A percentile compares a stretch with the other conserved stretches of the same genome.
Evolutionary conservation across 2,329 filamentous ascomycete genomes (phyloP).

Genomic region (Ceratocystis harringtonii): DNA sequence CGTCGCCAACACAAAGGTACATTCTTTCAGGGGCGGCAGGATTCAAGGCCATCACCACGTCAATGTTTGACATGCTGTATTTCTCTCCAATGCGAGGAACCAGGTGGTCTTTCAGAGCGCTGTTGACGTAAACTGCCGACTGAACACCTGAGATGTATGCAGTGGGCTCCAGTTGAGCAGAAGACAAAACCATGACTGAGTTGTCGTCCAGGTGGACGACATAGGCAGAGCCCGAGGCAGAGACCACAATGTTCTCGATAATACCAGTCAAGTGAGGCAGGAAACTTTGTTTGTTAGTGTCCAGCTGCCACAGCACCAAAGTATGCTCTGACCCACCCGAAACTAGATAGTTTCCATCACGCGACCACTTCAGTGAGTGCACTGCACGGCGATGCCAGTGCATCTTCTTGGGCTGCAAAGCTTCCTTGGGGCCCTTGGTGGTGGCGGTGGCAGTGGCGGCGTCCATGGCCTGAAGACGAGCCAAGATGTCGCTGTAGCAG

Average conservation of each 20-base stretch:
- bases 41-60: constrained; percentile 38
- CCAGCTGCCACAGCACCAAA: constrained; percentile 83
- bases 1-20: constrained; percentile 51
- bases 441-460: constrained; percentile 18
- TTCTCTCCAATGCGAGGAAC: constrained; percentile 32
- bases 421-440: constrained; percentile 29
- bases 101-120: constrained; percentile 36
- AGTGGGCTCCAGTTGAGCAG: constrained; percentile 71
- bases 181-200: constrained; percentile 78
- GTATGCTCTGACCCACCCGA: constrained; percentile 85
- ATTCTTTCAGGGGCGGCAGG: constrained; percentile 48
- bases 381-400: constrained; percentile 89
- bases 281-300: constrained; percentile 67
- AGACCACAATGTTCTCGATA: constrained; percentile 74
- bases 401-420: constrained; percentile 47
- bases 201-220: constrained; percentile 81
- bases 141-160: constrained; percentile 77
- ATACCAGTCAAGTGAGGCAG: constrained; percentile 80
- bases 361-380: constrained; percentile 76
- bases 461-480: constrained; percentile 36
- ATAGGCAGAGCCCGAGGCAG: constrained; percentile 64
- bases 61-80: constrained; percentile 25
- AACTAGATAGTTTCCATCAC: constrained; percentile 89
- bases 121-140: constrained; percentile 37
- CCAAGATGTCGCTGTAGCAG: constrained; percentile 62